Percentiles rank a stretch among this genome's conserved stretches.
phyloP scores from a whole-genome alignment of 2,329 filamentous ascomycete genomes.

The Seiridium unicorne region DNA sequence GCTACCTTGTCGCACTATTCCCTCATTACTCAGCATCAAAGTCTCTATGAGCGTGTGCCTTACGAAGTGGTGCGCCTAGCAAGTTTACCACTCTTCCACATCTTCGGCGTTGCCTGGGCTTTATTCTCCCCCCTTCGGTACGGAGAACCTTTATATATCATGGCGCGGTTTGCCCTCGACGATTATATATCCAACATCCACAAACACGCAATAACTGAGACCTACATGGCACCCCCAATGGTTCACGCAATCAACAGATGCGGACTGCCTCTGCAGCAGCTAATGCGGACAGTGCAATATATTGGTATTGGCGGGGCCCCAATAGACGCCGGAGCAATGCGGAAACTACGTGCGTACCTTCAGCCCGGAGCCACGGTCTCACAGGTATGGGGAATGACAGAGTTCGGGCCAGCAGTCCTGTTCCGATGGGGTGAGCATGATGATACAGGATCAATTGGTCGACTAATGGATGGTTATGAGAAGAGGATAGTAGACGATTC shows the following conservation, averaged over 20 bases:
- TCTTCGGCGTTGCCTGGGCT: slow-evolving; percentile 4
- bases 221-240: slow-evolving; percentile 3
- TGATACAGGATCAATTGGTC: neutral
- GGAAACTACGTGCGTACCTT: neutral
- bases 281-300: neutral
- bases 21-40: neutral
- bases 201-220: slow-evolving; percentile 1
- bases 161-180: neutral
- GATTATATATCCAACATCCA: neutral
- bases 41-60: neutral
- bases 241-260: neutral
- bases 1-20: slow-evolving; percentile 4
- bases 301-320: slow-evolving; percentile 3
- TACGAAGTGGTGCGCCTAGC: neutral
- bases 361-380: neutral
- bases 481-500: neutral
- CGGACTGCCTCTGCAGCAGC: neutral
- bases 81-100: slow-evolving; percentile 3
- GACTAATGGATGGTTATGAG: neutral
- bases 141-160: slow-evolving; percentile 2
- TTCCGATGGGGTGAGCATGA: neutral
- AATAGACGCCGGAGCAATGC: neutral
- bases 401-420: neutral
- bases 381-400: slow-evolving; percentile 1
- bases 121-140: neutral